A percentile compares a stretch with the other conserved stretches of the same genome.
phyloP scores from a whole-genome alignment of 108 stramenopile species.

The Nannochloropsis salina region DNA sequence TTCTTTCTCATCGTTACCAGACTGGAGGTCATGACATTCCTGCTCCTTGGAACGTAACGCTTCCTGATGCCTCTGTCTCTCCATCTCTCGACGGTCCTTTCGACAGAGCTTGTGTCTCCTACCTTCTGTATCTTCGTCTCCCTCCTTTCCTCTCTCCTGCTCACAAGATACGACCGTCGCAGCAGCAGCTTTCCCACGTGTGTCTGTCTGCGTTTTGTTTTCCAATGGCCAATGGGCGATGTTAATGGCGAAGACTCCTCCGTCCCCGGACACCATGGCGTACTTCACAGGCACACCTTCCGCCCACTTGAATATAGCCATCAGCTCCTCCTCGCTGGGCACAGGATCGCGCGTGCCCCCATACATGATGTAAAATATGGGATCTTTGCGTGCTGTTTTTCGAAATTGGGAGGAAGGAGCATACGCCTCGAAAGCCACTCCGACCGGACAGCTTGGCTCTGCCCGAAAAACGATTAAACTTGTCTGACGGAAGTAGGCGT shows the following conservation, averaged over 20 bases:
- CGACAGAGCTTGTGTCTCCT: too few species aligned
- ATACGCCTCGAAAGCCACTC: neutral
- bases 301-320: neutral
- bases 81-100: too few species aligned
- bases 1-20: too few species aligned
- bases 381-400: neutral
- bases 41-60: too few species aligned
- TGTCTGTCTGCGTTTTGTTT: neutral
- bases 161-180: too few species aligned
- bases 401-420: neutral
- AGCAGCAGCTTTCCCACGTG: too few species aligned
- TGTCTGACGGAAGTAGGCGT: conserved; percentile 10
- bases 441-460: neutral
- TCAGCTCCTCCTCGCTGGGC: neutral
- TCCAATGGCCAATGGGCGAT: neutral
- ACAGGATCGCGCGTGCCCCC: neutral
- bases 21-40: too few species aligned
- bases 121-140: too few species aligned
- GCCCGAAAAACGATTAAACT: neutral
- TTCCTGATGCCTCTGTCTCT: too few species aligned
- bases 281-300: neutral
- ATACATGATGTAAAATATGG: conserved; percentile 15
- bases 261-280: neutral
- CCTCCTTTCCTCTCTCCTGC: too few species aligned
- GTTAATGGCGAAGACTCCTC: neutral